Evolutionary conservation across 306 rosid species (phyloP).

Genomic region (Dalbergia cultrata): DNA sequence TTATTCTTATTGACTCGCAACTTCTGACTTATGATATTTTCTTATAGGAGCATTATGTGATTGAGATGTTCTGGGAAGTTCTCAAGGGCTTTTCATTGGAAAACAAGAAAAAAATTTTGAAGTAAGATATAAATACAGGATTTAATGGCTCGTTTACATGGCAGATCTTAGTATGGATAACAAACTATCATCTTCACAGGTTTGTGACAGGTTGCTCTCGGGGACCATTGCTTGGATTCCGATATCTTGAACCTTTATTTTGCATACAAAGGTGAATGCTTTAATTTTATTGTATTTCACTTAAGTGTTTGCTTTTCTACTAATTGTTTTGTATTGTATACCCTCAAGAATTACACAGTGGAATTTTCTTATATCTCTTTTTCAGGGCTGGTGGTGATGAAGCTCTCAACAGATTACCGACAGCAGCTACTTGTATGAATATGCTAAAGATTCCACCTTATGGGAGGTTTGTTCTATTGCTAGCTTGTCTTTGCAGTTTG

Average conservation of each 20-base stretch:
- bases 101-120: constrained; percentile 86
- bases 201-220: constrained; percentile 99
- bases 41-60: constrained; percentile 87
- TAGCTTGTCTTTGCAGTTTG: constrained; percentile 41
- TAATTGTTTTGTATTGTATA: not conserved
- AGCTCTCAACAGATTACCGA: constrained; percentile 92
- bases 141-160: constrained; percentile 21
- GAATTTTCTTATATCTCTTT: constrained; percentile 38
- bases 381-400: constrained; percentile 94
- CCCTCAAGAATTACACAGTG: constrained; percentile 4
- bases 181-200: constrained; percentile 56
- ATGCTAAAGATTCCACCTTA: constrained; percentile 97
- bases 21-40: constrained; percentile 40
- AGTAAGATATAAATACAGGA: constrained; percentile 62
- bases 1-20: constrained; percentile 20
- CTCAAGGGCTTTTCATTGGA: constrained; percentile 88
- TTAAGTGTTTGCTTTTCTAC: not conserved
- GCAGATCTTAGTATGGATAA: constrained; percentile 31
- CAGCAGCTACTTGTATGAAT: constrained; percentile 99
- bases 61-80: constrained; percentile 93
- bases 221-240: constrained; percentile 96
- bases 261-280: constrained; percentile 88
- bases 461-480: constrained; percentile 72
- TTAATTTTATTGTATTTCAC: constrained; percentile 10
- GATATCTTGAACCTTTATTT: constrained; percentile 85